phyloP scores from a whole-genome alignment of 345 rosid genomes.

The Luvunga scandens region DNA sequence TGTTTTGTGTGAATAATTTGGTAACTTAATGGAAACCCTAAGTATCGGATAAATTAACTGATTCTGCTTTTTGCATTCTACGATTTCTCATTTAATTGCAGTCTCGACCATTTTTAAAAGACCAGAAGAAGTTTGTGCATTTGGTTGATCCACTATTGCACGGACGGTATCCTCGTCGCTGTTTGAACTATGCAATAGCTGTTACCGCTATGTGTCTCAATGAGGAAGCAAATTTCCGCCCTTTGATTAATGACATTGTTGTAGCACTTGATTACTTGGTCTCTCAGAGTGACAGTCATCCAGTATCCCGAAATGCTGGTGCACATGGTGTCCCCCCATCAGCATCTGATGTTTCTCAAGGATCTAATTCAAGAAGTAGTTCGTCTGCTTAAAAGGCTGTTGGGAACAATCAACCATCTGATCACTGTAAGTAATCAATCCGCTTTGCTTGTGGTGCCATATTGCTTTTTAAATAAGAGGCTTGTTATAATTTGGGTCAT shows the following conservation, averaged over 20 bases:
- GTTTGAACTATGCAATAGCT: slow-evolving; percentile 88
- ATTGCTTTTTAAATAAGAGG: background rate
- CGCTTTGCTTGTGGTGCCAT: background rate
- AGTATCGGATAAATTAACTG: background rate
- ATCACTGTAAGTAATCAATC: background rate
- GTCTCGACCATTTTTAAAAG: slow-evolving; percentile 70
- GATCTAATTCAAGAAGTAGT: slow-evolving; percentile 16
- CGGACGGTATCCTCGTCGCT: slow-evolving; percentile 68
- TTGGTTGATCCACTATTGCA: slow-evolving; percentile 75
- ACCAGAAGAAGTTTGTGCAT: slow-evolving; percentile 62
- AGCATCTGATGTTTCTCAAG: slow-evolving; percentile 11
- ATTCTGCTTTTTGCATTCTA: background rate
- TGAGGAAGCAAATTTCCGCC: slow-evolving; percentile 89
- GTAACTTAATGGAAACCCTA: background rate
- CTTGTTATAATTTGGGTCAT: background rate
- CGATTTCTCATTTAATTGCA: slow-evolving; percentile 28
- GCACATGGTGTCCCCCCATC: slow-evolving; percentile 17
- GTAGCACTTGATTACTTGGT: slow-evolving; percentile 80
- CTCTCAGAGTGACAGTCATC: slow-evolving; percentile 32
- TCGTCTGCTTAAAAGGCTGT: slow-evolving; percentile 15
- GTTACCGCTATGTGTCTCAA: slow-evolving; percentile 88
- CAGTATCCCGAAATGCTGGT: slow-evolving; percentile 22
- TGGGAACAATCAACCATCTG: background rate
- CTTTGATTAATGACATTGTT: slow-evolving; percentile 79
- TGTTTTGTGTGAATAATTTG: background rate